phyloP scores from a whole-genome alignment of 805 yeast genomes.

The Zygoascus bituminiphila region DNA sequence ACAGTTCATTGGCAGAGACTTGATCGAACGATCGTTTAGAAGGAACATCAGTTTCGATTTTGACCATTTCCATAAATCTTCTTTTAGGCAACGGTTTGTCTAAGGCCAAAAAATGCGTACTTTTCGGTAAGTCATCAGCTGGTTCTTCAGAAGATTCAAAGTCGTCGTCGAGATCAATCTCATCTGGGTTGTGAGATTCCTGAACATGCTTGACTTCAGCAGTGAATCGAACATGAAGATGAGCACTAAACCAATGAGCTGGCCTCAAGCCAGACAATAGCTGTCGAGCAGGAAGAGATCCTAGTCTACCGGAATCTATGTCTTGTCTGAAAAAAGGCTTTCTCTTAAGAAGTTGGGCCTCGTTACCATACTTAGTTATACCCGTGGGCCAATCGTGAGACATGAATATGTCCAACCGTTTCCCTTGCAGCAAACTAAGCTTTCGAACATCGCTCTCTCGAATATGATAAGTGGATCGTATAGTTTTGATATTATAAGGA shows the following conservation, averaged over 20 bases:
- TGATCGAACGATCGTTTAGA: slow-evolving; percentile 10
- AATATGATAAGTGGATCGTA: slow-evolving; percentile 65
- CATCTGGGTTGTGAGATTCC: slow-evolving; percentile 16
- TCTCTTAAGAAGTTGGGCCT: slow-evolving; percentile 36
- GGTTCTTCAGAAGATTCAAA: not conserved
- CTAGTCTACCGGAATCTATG: slow-evolving; percentile 50
- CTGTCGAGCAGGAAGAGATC: slow-evolving; percentile 59
- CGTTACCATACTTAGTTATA: slow-evolving; percentile 57
- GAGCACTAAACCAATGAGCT: slow-evolving; percentile 77
- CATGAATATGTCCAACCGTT: slow-evolving; percentile 47
- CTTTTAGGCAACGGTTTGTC: slow-evolving; percentile 76
- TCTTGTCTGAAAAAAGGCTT: slow-evolving; percentile 69
- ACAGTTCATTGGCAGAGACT: not conserved
- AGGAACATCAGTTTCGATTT: slow-evolving; percentile 25
- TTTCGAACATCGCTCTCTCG: slow-evolving; percentile 54
- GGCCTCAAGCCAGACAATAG: slow-evolving; percentile 54
- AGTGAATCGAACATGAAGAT: slow-evolving; percentile 66
- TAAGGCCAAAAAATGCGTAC: slow-evolving; percentile 60
- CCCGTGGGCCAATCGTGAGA: slow-evolving; percentile 96
- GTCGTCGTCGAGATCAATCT: slow-evolving; percentile 13
- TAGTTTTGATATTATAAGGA: slow-evolving; percentile 41
- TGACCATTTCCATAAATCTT: slow-evolving; percentile 44
- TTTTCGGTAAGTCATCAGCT: slow-evolving; percentile 3
- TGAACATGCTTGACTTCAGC: slow-evolving; percentile 44
- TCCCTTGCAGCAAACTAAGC: slow-evolving; percentile 33